phyloP scores from a whole-genome alignment of 2,329 filamentous ascomycete genomes.

The Claviceps fusiformis region DNA sequence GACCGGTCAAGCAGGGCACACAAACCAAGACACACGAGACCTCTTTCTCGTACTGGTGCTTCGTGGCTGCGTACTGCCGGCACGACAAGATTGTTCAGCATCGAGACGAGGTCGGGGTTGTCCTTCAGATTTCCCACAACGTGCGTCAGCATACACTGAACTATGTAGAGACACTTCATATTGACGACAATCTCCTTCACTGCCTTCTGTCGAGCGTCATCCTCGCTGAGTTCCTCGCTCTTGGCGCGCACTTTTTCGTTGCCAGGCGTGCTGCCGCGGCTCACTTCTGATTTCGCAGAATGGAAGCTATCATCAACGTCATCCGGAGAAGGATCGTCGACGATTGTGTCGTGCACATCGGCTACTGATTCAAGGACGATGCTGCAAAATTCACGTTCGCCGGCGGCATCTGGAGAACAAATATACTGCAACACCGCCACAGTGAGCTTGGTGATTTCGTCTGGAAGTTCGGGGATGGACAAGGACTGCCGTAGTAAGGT shows the following conservation, averaged over 20 bases:
- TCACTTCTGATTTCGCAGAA: slow-evolving; percentile 77
- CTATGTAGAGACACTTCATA: slow-evolving; percentile 95
- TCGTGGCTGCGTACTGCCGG: slow-evolving; percentile 90
- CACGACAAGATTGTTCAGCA: slow-evolving; percentile 93
- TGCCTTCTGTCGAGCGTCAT: slow-evolving; percentile 59
- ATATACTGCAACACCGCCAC: slow-evolving; percentile 72
- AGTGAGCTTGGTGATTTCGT: slow-evolving; percentile 81
- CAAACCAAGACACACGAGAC: slow-evolving; percentile 76
- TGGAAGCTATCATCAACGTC: slow-evolving; percentile 68
- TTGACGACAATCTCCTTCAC: slow-evolving; percentile 90
- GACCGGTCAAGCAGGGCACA: slow-evolving; percentile 86
- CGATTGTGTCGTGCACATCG: slow-evolving; percentile 90
- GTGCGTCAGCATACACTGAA: slow-evolving; percentile 93
- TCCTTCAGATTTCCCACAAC: slow-evolving; percentile 77
- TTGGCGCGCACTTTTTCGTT: slow-evolving; percentile 29
- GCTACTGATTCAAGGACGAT: slow-evolving; percentile 86
- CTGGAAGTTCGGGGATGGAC: slow-evolving; percentile 74
- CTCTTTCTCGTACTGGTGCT: slow-evolving; percentile 80
- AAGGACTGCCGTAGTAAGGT: slow-evolving; percentile 74
- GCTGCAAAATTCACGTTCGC: slow-evolving; percentile 72
- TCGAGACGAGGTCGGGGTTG: slow-evolving; percentile 85
- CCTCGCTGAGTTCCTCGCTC: slow-evolving; percentile 38
- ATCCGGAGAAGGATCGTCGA: slow-evolving; percentile 48
- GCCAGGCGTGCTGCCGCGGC: slow-evolving; percentile 45
- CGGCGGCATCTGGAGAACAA: slow-evolving; percentile 59